Base-by-base conservation (phyloP, 257 asterid species). In the Solanum sejunctum region DNA sequence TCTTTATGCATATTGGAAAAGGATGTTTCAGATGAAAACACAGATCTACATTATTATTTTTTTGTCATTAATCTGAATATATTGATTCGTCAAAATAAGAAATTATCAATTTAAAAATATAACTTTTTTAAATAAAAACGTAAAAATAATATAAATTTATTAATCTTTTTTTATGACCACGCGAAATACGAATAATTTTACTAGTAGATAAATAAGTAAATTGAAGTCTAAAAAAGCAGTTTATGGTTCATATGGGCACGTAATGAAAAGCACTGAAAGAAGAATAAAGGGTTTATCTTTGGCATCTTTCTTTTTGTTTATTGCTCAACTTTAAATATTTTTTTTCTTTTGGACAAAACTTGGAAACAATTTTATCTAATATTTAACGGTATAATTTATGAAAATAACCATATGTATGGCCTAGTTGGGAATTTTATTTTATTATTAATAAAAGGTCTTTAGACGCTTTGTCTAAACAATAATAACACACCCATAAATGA, bases 261-360 rank as follows among this genome's bases (percentile, higher is more conserved):
- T 18, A 63, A 18, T 49, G 70, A 60, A 51, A 39, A 58, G 70
- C 84, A 60, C 26, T 43, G 52, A 47, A 32, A 49, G 56, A 72
- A 79, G 88, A 88, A 89, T 86, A 88, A 91, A 89, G 92, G 86
- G 20, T 83, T 84, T 85, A 66, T 72, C 88, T 84, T 83, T 85
- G n/a, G 84, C 75, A 87, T 80, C 92, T 89, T 91, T 92, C 89
- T 87, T 90, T 32, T 86, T 87, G 70, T 86, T 85, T 84, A 13
- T 60, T 69, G 21, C 64, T 79, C 11, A 85, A 84, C 88, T 88
- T 84, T 88, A 89, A 87, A 36, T 36, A 88, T 86, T 73, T 56
- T 80, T 88, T 32, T 12, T 45, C 57, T 47, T 73, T 73, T 47
- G 56, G 36, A 41, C 18, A 71, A 71, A 43, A 20, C 28, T 12